These are phyloP conservation scores for Leptographium lundbergii DNA, from an alignment of 2,329 filamentous ascomycete species.

Conservation along the genomic window DNA sequence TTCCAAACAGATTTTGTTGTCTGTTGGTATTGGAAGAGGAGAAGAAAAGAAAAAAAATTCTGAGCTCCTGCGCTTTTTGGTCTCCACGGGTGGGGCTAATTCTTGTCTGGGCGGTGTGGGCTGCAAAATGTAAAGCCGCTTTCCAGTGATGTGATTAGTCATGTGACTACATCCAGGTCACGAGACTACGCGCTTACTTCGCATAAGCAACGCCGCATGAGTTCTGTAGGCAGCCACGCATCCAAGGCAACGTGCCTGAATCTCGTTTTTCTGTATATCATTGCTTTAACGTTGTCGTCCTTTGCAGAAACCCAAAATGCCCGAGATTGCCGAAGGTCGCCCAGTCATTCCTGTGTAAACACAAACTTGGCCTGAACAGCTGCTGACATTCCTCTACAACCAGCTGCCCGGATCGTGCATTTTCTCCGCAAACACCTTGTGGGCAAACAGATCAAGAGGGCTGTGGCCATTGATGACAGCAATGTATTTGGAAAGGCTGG, in stretches of 20 bases:
- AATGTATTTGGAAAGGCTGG: slow-evolving; percentile 88
- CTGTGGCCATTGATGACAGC: slow-evolving; percentile 62
- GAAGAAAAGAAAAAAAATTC: slow-evolving; percentile 12
- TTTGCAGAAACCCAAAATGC: slow-evolving; percentile 27
- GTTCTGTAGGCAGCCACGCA: background rate
- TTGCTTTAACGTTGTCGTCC: background rate
- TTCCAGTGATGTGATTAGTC: background rate
- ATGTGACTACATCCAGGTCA: slow-evolving; percentile 11
- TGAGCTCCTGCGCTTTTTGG: slow-evolving; percentile 7
- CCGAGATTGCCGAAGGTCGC: slow-evolving; percentile 49
- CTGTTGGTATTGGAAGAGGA: background rate
- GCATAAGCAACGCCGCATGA: slow-evolving; percentile 1
- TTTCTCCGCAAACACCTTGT: slow-evolving; percentile 75
- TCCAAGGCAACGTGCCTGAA: background rate
- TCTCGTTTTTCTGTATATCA: background rate
- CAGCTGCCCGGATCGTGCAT: slow-evolving; percentile 62
- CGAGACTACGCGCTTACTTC: slow-evolving; percentile 20
- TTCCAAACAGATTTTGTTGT: background rate
- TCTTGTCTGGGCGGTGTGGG: background rate
- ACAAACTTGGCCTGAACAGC: background rate
- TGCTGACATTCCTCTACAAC: background rate
- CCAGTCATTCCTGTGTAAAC: background rate
- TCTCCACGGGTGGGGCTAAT: background rate
- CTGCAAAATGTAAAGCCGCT: background rate
- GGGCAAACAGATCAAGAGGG: slow-evolving; percentile 62